phyloP scores from a whole-genome alignment of 768 basidiomycete genomes.

The Fomitopsis pulvina region DNA sequence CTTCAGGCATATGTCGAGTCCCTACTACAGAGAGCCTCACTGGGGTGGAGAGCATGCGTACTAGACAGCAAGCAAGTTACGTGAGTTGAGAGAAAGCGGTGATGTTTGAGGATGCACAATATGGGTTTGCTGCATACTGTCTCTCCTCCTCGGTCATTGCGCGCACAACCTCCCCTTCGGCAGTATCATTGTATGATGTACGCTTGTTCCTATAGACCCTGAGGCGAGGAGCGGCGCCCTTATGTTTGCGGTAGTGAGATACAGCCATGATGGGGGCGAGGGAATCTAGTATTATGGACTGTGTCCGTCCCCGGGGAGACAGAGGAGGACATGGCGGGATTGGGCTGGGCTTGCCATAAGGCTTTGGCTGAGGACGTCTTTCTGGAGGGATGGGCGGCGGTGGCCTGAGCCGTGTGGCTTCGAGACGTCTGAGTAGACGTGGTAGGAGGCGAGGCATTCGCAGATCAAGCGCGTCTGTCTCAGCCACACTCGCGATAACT shows the following conservation, averaged over 20 bases:
- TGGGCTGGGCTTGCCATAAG: not conserved
- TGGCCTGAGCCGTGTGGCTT: conserved; percentile 18
- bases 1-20: conserved; percentile 46
- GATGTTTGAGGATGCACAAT: conserved; percentile 53
- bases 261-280: conserved; percentile 50
- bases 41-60: conserved; percentile 67
- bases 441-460: conserved; percentile 68
- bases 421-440: conserved; percentile 45
- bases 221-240: conserved; percentile 46
- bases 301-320: conserved; percentile 33
- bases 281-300: conserved; percentile 57
- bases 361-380: conserved; percentile 4
- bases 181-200: not conserved
- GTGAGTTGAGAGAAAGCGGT: not conserved
- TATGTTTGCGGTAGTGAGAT: conserved; percentile 45
- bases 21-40: conserved; percentile 51
- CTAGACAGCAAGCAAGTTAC: conserved; percentile 25
- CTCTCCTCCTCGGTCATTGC: conserved; percentile 60
- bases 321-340: conserved; percentile 13
- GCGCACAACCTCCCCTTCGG: conserved; percentile 27
- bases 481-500: too few species aligned
- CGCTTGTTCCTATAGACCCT: conserved; percentile 17
- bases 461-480: not conserved
- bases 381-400: not conserved
- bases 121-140: conserved; percentile 69